A percentile compares a stretch with the other conserved stretches of the same genome.
These are phyloP conservation scores for Davidsoniella virescens DNA, from an alignment of 2,329 filamentous ascomycete species.

Conservation along the genomic window DNA sequence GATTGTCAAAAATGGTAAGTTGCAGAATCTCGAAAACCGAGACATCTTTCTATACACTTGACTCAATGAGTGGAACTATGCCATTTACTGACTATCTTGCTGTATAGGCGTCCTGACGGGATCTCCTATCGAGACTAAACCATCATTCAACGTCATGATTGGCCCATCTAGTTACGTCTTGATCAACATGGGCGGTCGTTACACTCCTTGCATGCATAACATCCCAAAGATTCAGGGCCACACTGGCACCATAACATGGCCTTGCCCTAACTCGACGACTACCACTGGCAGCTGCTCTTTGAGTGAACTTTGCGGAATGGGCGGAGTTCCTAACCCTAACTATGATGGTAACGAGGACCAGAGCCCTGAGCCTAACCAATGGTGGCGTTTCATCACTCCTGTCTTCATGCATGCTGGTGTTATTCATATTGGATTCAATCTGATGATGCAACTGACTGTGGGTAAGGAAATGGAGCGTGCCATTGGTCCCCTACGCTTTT, in stretches of 20 bases:
- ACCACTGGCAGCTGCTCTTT: conserved; percentile 50
- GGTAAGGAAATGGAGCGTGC: conserved; percentile 83
- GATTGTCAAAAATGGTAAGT: conserved; percentile 65
- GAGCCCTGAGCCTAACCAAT: conserved; percentile 64
- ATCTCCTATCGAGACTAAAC: conserved; percentile 61
- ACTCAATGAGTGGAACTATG: not conserved
- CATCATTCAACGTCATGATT: conserved; percentile 92
- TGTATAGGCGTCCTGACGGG: conserved; percentile 54
- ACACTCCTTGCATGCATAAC: conserved; percentile 87
- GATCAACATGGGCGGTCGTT: conserved; percentile 94
- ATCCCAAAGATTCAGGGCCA: conserved; percentile 46
- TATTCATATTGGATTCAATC: conserved; percentile 90
- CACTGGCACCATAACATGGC: conserved; percentile 39
- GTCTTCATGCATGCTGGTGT: conserved; percentile 92
- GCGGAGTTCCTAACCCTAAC: conserved; percentile 52
- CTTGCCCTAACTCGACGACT: conserved; percentile 66
- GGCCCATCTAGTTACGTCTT: conserved; percentile 78
- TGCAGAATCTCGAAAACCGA: not conserved
- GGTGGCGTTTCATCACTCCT: conserved; percentile 89
- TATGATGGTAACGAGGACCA: conserved; percentile 35
- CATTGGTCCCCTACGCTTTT: conserved; percentile 78
- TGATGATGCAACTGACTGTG: conserved; percentile 78
- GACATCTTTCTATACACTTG: not conserved
- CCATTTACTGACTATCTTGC: conserved; percentile 10
- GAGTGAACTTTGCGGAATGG: conserved; percentile 69